A percentile compares a stretch with the other conserved stretches of the same genome.
These are phyloP conservation scores for Phylloporus arenicola DNA, from an alignment of 768 basidiomycete genomes.

Conservation along the genomic window DNA sequence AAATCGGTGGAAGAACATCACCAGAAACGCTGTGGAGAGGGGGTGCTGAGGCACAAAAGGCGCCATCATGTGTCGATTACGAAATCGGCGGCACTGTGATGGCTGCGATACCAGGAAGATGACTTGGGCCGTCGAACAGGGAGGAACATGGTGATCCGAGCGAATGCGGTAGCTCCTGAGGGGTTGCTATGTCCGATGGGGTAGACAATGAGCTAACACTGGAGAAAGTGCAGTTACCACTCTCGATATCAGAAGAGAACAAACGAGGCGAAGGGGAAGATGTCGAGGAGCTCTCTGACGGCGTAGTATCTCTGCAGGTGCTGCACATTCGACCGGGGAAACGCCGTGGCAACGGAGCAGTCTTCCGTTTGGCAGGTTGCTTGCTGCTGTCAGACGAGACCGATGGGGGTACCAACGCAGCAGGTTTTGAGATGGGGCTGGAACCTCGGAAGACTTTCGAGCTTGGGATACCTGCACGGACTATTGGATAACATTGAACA, in stretches of 20 bases:
- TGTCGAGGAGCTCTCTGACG: not conserved
- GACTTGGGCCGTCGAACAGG: not conserved
- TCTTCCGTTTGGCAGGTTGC: not conserved
- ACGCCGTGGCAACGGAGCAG: constrained; percentile 5
- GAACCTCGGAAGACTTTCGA: constrained; percentile 3
- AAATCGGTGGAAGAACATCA: too few species aligned
- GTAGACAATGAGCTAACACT: not conserved
- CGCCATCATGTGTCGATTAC: not conserved
- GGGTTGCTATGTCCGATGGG: too few species aligned
- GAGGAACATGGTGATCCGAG: constrained; percentile 1
- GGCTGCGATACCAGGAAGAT: too few species aligned
- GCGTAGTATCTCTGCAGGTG: not conserved
- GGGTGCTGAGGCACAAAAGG: too few species aligned
- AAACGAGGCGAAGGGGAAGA: too few species aligned
- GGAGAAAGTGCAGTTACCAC: not conserved
- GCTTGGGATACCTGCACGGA: not conserved
- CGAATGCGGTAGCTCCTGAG: not conserved
- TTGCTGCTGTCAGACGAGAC: not conserved
- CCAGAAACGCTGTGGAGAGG: too few species aligned
- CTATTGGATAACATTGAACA: not conserved
- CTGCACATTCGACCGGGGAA: not conserved
- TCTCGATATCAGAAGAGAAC: too few species aligned
- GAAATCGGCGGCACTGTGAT: too few species aligned
- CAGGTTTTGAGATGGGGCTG: not conserved
- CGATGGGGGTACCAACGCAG: constrained; percentile 8